Evolutionary conservation across 1,284 basidiomycete genomes (phyloP).

Genomic region (Neolentinus lepideus): DNA sequence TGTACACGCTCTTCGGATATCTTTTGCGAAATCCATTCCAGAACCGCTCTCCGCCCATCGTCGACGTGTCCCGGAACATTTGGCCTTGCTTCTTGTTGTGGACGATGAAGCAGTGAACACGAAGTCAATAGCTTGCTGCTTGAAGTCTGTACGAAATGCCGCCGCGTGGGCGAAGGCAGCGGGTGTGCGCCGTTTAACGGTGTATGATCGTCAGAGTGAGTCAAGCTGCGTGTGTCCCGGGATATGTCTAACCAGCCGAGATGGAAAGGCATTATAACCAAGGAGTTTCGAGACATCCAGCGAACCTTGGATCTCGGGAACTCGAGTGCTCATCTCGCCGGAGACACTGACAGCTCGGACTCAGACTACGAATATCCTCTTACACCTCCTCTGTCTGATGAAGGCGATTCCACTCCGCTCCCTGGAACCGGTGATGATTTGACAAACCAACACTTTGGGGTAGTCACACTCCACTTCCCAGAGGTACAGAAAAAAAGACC

Average conservation of each 20-base stretch:
- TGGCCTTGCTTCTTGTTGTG: constrained; percentile 53
- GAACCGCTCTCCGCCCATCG: constrained; percentile 40
- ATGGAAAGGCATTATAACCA: constrained; percentile 23
- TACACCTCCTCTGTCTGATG: constrained; percentile 67
- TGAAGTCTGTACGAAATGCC: constrained; percentile 44
- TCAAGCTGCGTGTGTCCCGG: constrained; percentile 1
- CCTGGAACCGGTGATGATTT: constrained; percentile 32
- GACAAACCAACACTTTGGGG: constrained; percentile 22
- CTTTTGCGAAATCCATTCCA: constrained; percentile 27
- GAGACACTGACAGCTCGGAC: constrained; percentile 40
- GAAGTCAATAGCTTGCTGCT: constrained; percentile 33
- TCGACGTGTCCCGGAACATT: constrained; percentile 50
- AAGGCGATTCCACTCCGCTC: constrained; percentile 50
- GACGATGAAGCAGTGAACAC: constrained; percentile 25
- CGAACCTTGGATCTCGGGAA: constrained; percentile 10
- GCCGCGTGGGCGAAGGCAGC: constrained; percentile 51
- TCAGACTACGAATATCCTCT: constrained; percentile 49
- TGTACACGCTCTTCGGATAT: constrained; percentile 31
- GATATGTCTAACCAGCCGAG: constrained; percentile 21
- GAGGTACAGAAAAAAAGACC: constrained; percentile 14
- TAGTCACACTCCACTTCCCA: constrained; percentile 30
- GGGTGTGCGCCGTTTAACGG: constrained; percentile 53
- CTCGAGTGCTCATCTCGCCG: constrained; percentile 19
- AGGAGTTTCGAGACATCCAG: not conserved
- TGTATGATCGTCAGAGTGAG: constrained; percentile 67